Evolutionary conservation across 495 filamentous ascomycete genomes (phyloP).

Genomic region (Paragyromitra xinjiangensis): DNA sequence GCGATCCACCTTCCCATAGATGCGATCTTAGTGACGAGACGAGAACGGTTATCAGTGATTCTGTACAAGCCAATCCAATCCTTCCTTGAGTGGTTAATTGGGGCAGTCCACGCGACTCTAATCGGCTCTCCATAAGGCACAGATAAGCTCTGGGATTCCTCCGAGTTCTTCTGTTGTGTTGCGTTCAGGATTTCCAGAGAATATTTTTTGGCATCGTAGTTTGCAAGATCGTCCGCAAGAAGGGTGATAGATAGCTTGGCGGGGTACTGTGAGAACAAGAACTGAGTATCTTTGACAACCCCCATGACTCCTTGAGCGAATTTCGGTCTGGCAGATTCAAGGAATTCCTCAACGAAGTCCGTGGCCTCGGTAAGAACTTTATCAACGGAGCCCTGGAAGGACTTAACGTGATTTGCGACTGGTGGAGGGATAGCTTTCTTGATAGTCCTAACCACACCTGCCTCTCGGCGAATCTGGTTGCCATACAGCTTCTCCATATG

Average conservation of each 20-base stretch:
- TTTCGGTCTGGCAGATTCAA: conserved; percentile 87
- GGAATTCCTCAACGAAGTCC: conserved; percentile 88
- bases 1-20: conserved; percentile 93
- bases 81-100: conserved; percentile 85
- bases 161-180: conserved; percentile 61
- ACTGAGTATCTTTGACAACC: conserved; percentile 85
- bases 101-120: conserved; percentile 90
- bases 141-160: conserved; percentile 73
- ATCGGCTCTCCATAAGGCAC: conserved; percentile 93
- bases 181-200: conserved; percentile 68
- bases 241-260: conserved; percentile 85
- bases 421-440: conserved; percentile 88
- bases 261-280: conserved; percentile 89
- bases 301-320: conserved; percentile 85
- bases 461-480: conserved; percentile 79
- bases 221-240: conserved; percentile 80
- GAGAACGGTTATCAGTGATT: conserved; percentile 88
- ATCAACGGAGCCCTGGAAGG: conserved; percentile 83
- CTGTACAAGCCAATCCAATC: conserved; percentile 97
- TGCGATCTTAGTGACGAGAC: conserved; percentile 81
- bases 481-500: conserved; percentile 99
- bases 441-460: conserved; percentile 89
- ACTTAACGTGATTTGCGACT: conserved; percentile 66
- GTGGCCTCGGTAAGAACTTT: conserved; percentile 83
- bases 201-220: conserved; percentile 85